Conservation (phyloP, 2,329 filamentous ascomycete genomes). For the Claviceps citrina region DNA sequence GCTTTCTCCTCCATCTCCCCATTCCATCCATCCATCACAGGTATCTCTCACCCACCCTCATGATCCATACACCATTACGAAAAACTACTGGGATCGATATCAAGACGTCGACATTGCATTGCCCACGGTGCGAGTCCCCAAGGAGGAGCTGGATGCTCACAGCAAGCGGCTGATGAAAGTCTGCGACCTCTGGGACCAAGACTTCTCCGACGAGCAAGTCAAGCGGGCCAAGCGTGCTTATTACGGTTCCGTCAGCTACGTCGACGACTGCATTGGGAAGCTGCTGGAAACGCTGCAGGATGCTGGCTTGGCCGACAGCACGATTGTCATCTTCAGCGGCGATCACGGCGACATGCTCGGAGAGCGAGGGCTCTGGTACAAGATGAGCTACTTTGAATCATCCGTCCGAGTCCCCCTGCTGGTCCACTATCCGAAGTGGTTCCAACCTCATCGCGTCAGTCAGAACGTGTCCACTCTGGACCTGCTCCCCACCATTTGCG, state of each 20-base stretch:
- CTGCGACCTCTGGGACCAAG: conserved; percentile 70
- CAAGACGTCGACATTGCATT: conserved; percentile 76
- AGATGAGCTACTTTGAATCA: conserved; percentile 93
- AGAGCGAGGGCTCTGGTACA: conserved; percentile 86
- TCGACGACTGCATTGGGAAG: conserved; percentile 81
- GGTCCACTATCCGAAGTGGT: conserved; percentile 63
- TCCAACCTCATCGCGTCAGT: conserved; percentile 58
- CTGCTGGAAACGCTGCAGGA: conserved; percentile 64
- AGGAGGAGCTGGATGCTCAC: conserved; percentile 73
- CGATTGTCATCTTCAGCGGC: conserved; percentile 81
- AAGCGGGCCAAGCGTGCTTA: conserved; percentile 75
- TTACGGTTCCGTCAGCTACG: conserved; percentile 85
- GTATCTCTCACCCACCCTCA: conserved; percentile 90
- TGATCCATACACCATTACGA: conserved; percentile 86
- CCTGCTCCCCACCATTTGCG: conserved; percentile 75
- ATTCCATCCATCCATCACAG: too few species aligned
- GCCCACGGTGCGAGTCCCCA: conserved; percentile 61
- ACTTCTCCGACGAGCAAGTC: conserved; percentile 74
- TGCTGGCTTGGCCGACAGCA: conserved; percentile 68
- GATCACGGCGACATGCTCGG: conserved; percentile 95
- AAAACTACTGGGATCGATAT: conserved; percentile 87
- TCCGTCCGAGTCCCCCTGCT: conserved; percentile 81
- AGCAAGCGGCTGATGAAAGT: conserved; percentile 76
- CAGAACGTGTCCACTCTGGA: conserved; percentile 86
- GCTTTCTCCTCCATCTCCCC: not conserved